Conservation (phyloP, 805 yeast genomes). For the Candida argentea region DNA sequence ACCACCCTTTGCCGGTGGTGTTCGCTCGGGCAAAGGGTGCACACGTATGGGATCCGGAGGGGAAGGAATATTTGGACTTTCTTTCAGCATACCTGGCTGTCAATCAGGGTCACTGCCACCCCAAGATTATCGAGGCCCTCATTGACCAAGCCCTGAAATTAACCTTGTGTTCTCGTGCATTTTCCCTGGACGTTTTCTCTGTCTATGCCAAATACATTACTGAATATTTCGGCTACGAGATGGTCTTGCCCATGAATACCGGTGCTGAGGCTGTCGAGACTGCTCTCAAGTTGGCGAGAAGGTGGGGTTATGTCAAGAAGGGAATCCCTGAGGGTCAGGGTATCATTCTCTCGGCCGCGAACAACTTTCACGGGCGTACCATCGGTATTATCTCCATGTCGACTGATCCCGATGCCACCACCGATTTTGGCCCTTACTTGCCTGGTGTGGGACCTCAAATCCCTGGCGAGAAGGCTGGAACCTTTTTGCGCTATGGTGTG, state of each 20-base stretch:
- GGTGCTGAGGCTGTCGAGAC: conserved; percentile 99
- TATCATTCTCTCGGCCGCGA: conserved; percentile 73
- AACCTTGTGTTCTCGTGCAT: conserved; percentile 87
- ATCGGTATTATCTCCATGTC: conserved; percentile 93
- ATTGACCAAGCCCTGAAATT: conserved; percentile 76
- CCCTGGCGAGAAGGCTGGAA: conserved; percentile 59
- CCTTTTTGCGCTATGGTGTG: conserved; percentile 67
- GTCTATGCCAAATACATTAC: conserved; percentile 79
- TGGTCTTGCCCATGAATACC: conserved; percentile 95
- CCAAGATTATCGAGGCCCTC: conserved; percentile 77
- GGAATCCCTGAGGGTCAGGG: conserved; percentile 79
- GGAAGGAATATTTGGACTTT: conserved; percentile 86
- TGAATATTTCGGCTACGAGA: conserved; percentile 82
- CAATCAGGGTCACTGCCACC: conserved; percentile 97
- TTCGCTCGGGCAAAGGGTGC: conserved; percentile 83
- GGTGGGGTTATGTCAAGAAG: conserved; percentile 92
- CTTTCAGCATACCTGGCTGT: conserved; percentile 94
- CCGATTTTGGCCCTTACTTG: conserved; percentile 84
- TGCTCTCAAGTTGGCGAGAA: conserved; percentile 85
- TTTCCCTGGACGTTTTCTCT: conserved; percentile 83
- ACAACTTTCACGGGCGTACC: conserved; percentile 95
- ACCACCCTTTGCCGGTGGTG: conserved; percentile 94
- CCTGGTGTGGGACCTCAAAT: conserved; percentile 73
- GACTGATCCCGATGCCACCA: conserved; percentile 88
- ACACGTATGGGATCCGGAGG: conserved; percentile 97